Base-by-base conservation (phyloP, 306 rosid genomes). In the Citrullus mucosospermus region DNA sequence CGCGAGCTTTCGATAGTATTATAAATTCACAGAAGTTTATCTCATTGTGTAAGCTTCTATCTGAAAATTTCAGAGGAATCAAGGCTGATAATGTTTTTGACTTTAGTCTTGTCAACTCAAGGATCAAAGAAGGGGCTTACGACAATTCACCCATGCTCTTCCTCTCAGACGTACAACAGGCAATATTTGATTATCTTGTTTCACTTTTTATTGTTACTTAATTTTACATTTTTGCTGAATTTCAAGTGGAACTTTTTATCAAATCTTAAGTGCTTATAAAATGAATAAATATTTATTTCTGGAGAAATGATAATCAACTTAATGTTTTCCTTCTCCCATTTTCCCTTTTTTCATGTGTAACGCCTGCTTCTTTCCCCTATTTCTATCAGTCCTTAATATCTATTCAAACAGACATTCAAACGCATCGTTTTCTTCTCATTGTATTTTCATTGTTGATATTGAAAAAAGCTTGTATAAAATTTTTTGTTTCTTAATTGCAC, bases 111-210 rank as follows among this genome's bases (percentile, higher is more conserved):
- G 85, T 92, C 63, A 85, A 85, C 88, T 85, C 88, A 57, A 88
- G 91, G 88, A 88, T 96, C 91, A 81, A 88, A 85, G 89, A 80
- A 57, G 92, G 90, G 65, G 86, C 79, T 78, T 96, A 96, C 80
- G 96, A 92, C 84, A 82, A 80, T 56, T 82, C 93, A 9, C 96
- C 98, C 4, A 34, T 66, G 78, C 98, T 91, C 83, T 91, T 96
- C 92, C 86, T 87, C 81, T 80, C 88, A 69, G 99, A 96, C 83
- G 76, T 92, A 83, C 92, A 91, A 83, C 91, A 89, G 99, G 99
- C 88, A 88, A 81, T 82, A 79, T 78, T 78, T 74, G 61, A 13
- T 46, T 38, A 30, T 61, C 57, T 28, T 36, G 50, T 59, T 63
- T 63, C 38, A 50, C 54, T 55, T 62, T 22, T 48, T 32, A 65